Evolutionary conservation across 495 filamentous ascomycete species (phyloP), one percentile per base, ranked within the genome.

Genomic region (Aspergillus panamensis): DNA sequence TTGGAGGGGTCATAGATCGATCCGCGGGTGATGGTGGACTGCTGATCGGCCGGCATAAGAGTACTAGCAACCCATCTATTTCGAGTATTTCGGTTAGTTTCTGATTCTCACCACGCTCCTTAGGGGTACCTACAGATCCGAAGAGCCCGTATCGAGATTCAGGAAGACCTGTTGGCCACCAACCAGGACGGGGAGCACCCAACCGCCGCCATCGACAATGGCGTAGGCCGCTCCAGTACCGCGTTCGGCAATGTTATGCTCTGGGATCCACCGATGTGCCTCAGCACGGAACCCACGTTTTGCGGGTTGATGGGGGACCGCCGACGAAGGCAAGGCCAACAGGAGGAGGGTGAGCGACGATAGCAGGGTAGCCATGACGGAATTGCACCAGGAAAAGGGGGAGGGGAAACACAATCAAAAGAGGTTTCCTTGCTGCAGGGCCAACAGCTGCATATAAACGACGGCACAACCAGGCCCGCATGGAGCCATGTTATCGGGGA

Each of bases 151-250:
- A 29, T 57, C 55, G 1, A 57, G 29, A 30, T 57, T 57, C 9
- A 57, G 30, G n/a, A 29, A 57, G 48, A 57, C 55, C 19, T 57
- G 55, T 51, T 57, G 55, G 16, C 37, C 47, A 19, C 55, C 55
- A 16, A 57, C 20, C 39, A 57, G n/a, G 29, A 57, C 55, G 8
- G 55, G 55, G 1, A 57, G 47, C 21, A 57, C 48, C 55, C 55
- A 57, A 8, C 55, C 55, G 12, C 47, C 55, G 10, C 55, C 55
- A 20, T 57, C 48, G 16, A 21, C 32, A 16, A 57, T 51, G 8
- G 39, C 47, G 31, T 51, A 57, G 20, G 51, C 55, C 32, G 55
- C 55, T 10, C 55, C 55, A 7, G 48, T 20, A 32, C 51, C 55
- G 14, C 55, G 35, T n/a, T 47, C 51, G 17, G 44, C 37, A 8